Percentiles rank a stretch among this genome's conserved stretches.
phyloP scores from a whole-genome alignment of 2,329 filamentous ascomycete genomes.

The Nemania diffusa region DNA sequence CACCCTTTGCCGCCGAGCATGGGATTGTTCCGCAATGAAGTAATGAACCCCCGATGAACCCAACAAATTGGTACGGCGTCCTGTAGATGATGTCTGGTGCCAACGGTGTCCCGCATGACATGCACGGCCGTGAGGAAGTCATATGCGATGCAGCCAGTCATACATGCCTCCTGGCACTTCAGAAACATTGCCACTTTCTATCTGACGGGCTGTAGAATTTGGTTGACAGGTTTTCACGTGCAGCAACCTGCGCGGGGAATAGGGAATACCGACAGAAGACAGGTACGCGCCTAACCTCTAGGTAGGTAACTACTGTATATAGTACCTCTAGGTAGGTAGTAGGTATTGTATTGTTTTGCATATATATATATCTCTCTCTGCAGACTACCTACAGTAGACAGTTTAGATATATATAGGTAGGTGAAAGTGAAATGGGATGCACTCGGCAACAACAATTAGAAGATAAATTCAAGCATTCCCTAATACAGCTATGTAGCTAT shows the following conservation, averaged over 20 bases:
- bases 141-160: conserved; percentile 22
- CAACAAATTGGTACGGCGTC: conserved; percentile 18
- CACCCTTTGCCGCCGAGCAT: not conserved
- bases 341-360: no score
- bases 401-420: no score
- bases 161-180: conserved; percentile 13
- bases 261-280: not conserved
- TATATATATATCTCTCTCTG: no score
- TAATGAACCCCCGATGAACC: conserved; percentile 1
- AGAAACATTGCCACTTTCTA: not conserved
- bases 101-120: conserved; percentile 12
- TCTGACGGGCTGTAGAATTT: not conserved
- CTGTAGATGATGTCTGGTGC: conserved; percentile 27
- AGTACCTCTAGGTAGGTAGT: no score
- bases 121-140: conserved; percentile 12
- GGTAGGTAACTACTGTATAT: not conserved
- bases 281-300: no score
- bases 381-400: no score
- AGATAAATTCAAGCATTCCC: not conserved
- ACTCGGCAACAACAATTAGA: no score
- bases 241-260: not conserved
- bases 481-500: not conserved
- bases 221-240: conserved; percentile 15
- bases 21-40: not conserved
- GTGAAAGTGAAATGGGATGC: no score